Evolutionary conservation across 495 filamentous ascomycete species (phyloP), one percentile per base, ranked within the genome.

Genomic region (Trichoderma gamsii): DNA sequence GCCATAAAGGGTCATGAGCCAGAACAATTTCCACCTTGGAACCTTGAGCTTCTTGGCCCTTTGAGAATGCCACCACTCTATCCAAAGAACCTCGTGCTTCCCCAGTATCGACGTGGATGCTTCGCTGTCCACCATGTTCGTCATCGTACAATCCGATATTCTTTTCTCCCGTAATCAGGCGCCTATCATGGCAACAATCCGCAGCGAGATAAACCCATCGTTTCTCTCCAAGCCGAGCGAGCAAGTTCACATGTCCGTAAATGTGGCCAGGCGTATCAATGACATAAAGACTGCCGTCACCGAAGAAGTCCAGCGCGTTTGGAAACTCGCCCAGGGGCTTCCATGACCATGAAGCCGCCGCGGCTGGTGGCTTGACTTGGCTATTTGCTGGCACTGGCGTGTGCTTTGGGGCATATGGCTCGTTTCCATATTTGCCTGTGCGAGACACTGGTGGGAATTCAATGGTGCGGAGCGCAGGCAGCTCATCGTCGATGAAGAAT

Each of bases 201-300:
- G 79, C 82, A 18, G 73, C 81, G 0, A 85, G 73, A 65, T 82
- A 83, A 12, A 82, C 72, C 35, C 73, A 80, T 38, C 68, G 69
- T 8, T 63, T n/a, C 13, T 72, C 66, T 0, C 65, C 71, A 1
- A 73, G 61, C 0, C 77, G 75, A 11, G 71, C 76, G 4, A 85
- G 77, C 15, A 83, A 72, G 67, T 83, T 84, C 44, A 82, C 73
- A 67, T 85, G 82, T 0, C 81, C 81, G 16, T 77, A 74, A 6
- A 83, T 67, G 69, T 85, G 82, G 2, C 82, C 81, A 3, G 83
- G 83, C 1, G 77, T 74, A 67, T 82, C 73, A 15, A 84, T 73
- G 9, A 84, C 73, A 18, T 61, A 61, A 3, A 61, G 56, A 18
- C 56, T 61, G 25, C 56, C 56, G 2, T 61, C 56, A 9, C 56